Conservation (phyloP, 2,329 filamentous ascomycete species). For the Nemania sp. region DNA sequence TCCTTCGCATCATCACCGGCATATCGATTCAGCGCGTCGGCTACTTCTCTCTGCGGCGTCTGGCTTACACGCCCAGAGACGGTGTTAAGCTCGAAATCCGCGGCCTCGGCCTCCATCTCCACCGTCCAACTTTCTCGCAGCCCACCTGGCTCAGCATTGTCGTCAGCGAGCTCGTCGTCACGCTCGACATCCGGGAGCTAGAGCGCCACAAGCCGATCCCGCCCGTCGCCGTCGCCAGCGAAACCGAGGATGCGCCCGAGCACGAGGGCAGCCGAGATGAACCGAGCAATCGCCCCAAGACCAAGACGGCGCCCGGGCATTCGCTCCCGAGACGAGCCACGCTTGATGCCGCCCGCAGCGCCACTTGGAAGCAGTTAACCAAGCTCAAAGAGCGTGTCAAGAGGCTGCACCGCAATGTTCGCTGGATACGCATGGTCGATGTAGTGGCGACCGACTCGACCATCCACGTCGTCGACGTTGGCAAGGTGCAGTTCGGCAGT, state of each 20-base stretch:
- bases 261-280: conserved; percentile 29
- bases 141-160: conserved; percentile 95
- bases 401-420: conserved; percentile 79
- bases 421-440: conserved; percentile 89
- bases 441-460: conserved; percentile 81
- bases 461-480: conserved; percentile 77
- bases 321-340: conserved; percentile 37
- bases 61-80: conserved; percentile 87
- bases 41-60: conserved; percentile 86
- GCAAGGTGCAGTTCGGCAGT: conserved; percentile 80
- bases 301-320: conserved; percentile 36
- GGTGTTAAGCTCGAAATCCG: conserved; percentile 88
- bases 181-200: conserved; percentile 73
- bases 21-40: conserved; percentile 95
- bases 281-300: conserved; percentile 25
- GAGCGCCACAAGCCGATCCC: conserved; percentile 51
- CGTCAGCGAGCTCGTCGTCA: conserved; percentile 81
- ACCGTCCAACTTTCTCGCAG: conserved; percentile 94
- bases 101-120: conserved; percentile 82
- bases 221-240: conserved; percentile 32
- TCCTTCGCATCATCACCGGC: conserved; percentile 88
- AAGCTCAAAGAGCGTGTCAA: conserved; percentile 84
- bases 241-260: conserved; percentile 31
- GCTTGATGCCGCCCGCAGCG: conserved; percentile 55
- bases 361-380: conserved; percentile 80